Conservation (phyloP, 257 asterid species). For the Gardenia jasminoides region DNA sequence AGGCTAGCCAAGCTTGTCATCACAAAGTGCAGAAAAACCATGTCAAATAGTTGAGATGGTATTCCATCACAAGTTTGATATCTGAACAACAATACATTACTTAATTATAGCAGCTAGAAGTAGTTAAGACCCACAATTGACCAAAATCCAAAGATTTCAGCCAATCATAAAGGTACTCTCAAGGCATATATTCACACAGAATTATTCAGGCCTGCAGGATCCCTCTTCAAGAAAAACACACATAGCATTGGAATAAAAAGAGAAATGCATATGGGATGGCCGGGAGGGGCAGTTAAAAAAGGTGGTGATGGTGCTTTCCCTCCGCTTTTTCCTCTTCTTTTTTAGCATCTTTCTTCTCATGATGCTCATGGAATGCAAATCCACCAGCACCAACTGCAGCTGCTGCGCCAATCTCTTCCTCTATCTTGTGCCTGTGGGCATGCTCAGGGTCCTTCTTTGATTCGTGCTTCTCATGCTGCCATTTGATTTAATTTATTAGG, state of each 20-base stretch:
- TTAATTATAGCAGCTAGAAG: not conserved
- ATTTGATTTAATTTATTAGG: not conserved
- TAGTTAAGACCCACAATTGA: not conserved
- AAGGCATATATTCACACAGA: not conserved
- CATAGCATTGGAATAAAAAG: not conserved
- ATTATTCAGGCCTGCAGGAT: not conserved
- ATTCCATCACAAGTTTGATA: not conserved
- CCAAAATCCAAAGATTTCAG: not conserved
- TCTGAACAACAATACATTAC: not conserved
- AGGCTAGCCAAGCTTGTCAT: not conserved
- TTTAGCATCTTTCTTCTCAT: constrained; percentile 58
- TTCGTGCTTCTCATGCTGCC: constrained; percentile 73
- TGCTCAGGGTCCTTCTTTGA: constrained; percentile 66
- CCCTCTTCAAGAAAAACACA: not conserved
- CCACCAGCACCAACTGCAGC: constrained; percentile 64
- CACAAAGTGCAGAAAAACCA: not conserved
- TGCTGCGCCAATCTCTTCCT: constrained; percentile 56
- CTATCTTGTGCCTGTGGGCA: constrained; percentile 51
- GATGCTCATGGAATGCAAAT: constrained; percentile 68
- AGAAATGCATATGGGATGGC: not conserved
- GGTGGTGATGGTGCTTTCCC: constrained; percentile 36
- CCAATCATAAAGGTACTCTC: not conserved
- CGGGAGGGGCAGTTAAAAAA: not conserved
- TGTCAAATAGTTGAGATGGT: not conserved
- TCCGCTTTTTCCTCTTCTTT: constrained; percentile 47